These are phyloP conservation scores for Penicillium sp. DNA, from an alignment of 2,329 filamentous ascomycete genomes.

Conservation along the genomic window DNA sequence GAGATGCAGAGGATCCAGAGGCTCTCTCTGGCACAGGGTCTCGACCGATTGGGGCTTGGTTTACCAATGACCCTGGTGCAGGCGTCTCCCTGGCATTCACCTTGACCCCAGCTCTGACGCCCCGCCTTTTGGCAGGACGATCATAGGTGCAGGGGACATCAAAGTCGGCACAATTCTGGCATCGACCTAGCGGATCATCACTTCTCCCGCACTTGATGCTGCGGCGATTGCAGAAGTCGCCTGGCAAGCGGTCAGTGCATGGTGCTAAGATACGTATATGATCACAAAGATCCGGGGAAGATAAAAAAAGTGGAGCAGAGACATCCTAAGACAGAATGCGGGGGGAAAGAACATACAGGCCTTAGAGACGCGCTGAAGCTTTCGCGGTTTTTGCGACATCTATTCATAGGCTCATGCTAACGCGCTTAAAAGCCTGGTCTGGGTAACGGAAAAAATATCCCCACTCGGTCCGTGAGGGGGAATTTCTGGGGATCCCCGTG, in stretches of 20 bases:
- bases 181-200: slow-evolving; percentile 42
- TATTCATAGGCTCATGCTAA: slow-evolving; percentile 23
- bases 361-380: slow-evolving; percentile 34
- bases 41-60: slow-evolving; percentile 4
- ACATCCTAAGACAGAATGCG: background rate
- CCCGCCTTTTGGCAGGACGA: slow-evolving; percentile 48
- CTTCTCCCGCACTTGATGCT: slow-evolving; percentile 51
- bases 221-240: slow-evolving; percentile 56
- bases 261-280: background rate
- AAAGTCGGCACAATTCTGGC: slow-evolving; percentile 57
- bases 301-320: slow-evolving; percentile 16
- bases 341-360: slow-evolving; percentile 26
- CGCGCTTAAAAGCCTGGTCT: background rate
- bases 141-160: slow-evolving; percentile 55
- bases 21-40: slow-evolving; percentile 15
- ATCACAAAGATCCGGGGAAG: too few relatives aligned
- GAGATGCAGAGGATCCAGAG: slow-evolving; percentile 23
- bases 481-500: slow-evolving; percentile 6
- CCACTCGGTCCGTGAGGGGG: slow-evolving; percentile 9
- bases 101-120: slow-evolving; percentile 33
- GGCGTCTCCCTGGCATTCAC: slow-evolving; percentile 15
- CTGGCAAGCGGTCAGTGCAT: slow-evolving; percentile 22
- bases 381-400: slow-evolving; percentile 35
- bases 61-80: slow-evolving; percentile 5
- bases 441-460: slow-evolving; percentile 1